A percentile compares a stretch with the other conserved stretches of the same genome.
phyloP scores from a whole-genome alignment of 139 green algal species.

The Monoraphidium neglectum region DNA sequence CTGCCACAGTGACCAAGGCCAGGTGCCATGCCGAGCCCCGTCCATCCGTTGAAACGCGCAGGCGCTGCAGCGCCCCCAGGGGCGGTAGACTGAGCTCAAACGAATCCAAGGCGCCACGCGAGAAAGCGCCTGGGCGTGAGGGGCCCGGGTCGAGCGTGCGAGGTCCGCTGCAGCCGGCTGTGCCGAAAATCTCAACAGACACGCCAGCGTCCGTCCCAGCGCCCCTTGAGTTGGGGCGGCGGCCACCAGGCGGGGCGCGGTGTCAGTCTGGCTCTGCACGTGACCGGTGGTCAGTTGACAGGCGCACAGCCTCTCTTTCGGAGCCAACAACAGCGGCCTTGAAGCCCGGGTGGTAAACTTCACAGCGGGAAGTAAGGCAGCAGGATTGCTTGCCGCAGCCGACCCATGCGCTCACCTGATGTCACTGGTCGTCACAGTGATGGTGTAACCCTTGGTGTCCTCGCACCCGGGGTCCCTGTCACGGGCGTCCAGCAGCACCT shows the following conservation, averaged over 20 bases:
- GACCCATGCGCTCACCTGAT: conserved; percentile 13
- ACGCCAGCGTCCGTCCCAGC: conserved; percentile 69
- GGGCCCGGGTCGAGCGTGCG: background rate
- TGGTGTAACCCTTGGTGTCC: conserved; percentile 37
- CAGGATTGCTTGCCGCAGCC: background rate
- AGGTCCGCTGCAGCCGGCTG: background rate
- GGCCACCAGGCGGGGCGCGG: background rate
- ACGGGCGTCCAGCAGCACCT: conserved; percentile 41
- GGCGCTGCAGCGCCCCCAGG: no score
- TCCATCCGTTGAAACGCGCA: no score
- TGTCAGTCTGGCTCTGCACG: background rate
- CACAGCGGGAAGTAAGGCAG: background rate
- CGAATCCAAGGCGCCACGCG: no score
- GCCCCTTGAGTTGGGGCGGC: conserved; percentile 9
- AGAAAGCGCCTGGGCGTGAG: no score
- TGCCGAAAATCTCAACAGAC: conserved; percentile 54
- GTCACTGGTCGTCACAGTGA: conserved; percentile 47
- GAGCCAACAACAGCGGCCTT: background rate
- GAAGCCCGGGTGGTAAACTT: background rate
- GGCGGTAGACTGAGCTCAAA: no score
- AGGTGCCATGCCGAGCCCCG: no score
- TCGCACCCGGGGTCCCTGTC: conserved; percentile 35
- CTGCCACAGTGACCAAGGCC: no score
- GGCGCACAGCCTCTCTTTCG: background rate
- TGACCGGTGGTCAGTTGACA: background rate